Evolutionary conservation across 2,329 filamentous ascomycete genomes (phyloP).

Genomic region (Pyrenophora tritici-repentis): DNA sequence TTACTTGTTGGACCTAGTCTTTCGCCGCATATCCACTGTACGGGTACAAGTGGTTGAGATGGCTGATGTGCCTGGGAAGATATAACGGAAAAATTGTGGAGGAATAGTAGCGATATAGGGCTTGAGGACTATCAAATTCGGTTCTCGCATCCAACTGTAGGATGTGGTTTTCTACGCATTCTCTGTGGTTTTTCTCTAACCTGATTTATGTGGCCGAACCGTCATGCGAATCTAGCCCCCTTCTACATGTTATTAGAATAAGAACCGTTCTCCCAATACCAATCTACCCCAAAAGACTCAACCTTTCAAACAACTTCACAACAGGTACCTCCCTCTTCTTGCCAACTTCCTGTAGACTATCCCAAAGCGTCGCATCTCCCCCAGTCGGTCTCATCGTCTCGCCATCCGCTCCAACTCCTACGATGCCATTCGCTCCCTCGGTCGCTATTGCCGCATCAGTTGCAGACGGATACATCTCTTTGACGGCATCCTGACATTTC

Average conservation of each 20-base stretch:
- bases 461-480: conserved; percentile 53
- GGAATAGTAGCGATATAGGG: too few relatives aligned
- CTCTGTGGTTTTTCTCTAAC: too few relatives aligned
- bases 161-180: too few relatives aligned
- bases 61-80: too few relatives aligned
- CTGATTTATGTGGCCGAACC: too few relatives aligned
- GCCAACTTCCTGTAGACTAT: conserved; percentile 48
- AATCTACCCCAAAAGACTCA: conserved; percentile 40
- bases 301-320: conserved; percentile 57
- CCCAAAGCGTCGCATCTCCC: conserved; percentile 54
- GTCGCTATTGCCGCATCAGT: background rate
- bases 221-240: too few relatives aligned
- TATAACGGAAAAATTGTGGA: too few relatives aligned
- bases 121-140: too few relatives aligned
- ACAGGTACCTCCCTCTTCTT: conserved; percentile 55
- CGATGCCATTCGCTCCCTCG: conserved; percentile 2
- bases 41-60: too few relatives aligned
- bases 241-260: background rate
- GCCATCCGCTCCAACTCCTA: conserved; percentile 12
- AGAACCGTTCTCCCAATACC: background rate
- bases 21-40: too few relatives aligned
- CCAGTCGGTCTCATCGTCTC: conserved; percentile 45
- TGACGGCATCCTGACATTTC: conserved; percentile 68
- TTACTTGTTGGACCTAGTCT: too few relatives aligned
- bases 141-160: too few relatives aligned